These are phyloP conservation scores for Lepidium campestre DNA, from an alignment of 441 rosid genomes.

Conservation along the genomic window DNA sequence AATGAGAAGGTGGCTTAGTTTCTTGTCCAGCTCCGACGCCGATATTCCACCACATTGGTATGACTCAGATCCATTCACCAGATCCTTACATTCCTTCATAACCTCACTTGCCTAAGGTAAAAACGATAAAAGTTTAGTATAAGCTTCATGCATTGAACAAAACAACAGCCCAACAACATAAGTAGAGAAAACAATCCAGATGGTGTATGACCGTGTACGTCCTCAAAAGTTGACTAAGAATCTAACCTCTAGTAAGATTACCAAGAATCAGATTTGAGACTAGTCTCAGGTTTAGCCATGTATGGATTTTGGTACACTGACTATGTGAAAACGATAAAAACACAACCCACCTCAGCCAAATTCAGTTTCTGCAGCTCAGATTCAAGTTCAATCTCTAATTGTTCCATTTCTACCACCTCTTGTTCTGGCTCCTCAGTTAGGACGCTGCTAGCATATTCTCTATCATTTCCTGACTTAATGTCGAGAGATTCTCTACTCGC, in stretches of 20 bases:
- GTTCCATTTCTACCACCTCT: constrained; percentile 55
- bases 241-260: not conserved
- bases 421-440: constrained; percentile 77
- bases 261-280: not conserved
- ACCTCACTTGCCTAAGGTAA: constrained; percentile 5
- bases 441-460: constrained; percentile 70
- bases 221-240: not conserved
- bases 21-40: constrained; percentile 68
- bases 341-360: constrained; percentile 43
- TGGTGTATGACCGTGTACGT: not conserved
- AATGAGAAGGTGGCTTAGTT: constrained; percentile 61
- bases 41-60: constrained; percentile 49
- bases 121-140: not conserved
- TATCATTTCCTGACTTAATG: constrained; percentile 36
- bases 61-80: constrained; percentile 28
- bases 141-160: not conserved
- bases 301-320: not conserved
- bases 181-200: not conserved
- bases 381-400: constrained; percentile 76
- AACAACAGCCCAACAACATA: not conserved
- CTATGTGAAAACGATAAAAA: not conserved
- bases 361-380: constrained; percentile 72
- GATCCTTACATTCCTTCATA: constrained; percentile 30
- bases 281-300: not conserved
- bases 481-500: constrained; percentile 25